Conservation (phyloP, 1,139 yeast genomes). For the Debaryomycetaceae sp. region DNA sequence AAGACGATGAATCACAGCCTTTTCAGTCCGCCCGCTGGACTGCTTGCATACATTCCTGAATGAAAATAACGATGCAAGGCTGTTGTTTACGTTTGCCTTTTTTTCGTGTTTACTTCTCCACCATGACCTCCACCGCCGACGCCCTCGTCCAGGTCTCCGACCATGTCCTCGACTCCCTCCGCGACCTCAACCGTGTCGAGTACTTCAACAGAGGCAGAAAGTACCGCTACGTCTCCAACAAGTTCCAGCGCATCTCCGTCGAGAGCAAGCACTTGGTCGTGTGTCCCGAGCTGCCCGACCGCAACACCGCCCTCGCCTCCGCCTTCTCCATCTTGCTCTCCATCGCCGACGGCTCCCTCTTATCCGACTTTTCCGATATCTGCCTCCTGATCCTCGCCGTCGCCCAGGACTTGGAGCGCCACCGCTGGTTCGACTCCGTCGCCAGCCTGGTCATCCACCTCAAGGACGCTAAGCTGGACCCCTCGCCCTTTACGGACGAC, state of each 20-base stretch:
- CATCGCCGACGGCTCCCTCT: conserved; percentile 25
- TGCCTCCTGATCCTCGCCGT: conserved; percentile 41
- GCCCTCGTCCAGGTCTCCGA: conserved; percentile 14
- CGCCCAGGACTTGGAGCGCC: conserved; percentile 37
- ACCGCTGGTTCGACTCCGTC: conserved; percentile 41
- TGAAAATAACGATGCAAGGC: no score
- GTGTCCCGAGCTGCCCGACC: conserved; percentile 22
- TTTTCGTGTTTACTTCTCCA: background rate
- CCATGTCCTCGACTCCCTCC: conserved; percentile 12
- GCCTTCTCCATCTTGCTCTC: conserved; percentile 31
- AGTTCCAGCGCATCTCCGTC: conserved; percentile 38
- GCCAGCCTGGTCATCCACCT: conserved; percentile 23
- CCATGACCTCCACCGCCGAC: conserved; percentile 4
- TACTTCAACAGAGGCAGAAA: conserved; percentile 41
- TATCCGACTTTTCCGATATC: conserved; percentile 27
- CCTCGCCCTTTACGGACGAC: conserved; percentile 14
- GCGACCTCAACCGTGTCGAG: conserved; percentile 26
- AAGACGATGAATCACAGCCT: no score
- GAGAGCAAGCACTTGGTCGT: conserved; percentile 43
- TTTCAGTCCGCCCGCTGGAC: no score
- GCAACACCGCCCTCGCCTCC: conserved; percentile 29
- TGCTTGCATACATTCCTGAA: no score
- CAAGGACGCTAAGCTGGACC: conserved; percentile 10
- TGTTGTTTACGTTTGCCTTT: no score
- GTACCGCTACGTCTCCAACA: conserved; percentile 39